These are phyloP conservation scores for Syzygium aqueum DNA, from an alignment of 345 rosid genomes.

Conservation along the genomic window DNA sequence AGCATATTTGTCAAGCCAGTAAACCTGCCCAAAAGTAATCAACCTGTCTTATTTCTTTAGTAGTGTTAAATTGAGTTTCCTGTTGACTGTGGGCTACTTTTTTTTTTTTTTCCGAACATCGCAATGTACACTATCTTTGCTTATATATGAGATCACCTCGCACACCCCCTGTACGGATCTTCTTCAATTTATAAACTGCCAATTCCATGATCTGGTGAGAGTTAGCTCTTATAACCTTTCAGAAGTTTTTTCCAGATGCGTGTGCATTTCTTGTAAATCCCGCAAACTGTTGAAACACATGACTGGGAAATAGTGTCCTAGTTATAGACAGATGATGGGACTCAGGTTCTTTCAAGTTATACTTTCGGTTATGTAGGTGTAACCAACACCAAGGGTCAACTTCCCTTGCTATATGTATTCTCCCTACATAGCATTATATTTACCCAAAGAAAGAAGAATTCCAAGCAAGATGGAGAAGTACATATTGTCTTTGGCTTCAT, in stretches of 20 bases:
- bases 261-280: neutral
- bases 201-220: neutral
- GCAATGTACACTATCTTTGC: neutral
- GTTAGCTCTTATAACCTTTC: neutral
- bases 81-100: neutral
- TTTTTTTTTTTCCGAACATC: neutral
- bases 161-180: neutral
- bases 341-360: neutral
- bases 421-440: neutral
- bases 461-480: neutral
- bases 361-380: neutral
- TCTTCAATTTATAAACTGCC: neutral
- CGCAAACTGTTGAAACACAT: neutral
- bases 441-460: neutral
- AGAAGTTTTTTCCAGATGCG: neutral
- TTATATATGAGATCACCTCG: neutral
- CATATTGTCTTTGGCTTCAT: neutral
- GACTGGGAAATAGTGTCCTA: neutral
- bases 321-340: neutral
- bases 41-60: neutral
- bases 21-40: conserved; percentile 72
- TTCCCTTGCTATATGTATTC: neutral
- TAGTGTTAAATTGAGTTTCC: neutral
- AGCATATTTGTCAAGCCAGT: conserved; percentile 70
- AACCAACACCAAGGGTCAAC: neutral